Conservation (phyloP, 768 basidiomycete genomes). For the Leucocoprinus leucothites region DNA sequence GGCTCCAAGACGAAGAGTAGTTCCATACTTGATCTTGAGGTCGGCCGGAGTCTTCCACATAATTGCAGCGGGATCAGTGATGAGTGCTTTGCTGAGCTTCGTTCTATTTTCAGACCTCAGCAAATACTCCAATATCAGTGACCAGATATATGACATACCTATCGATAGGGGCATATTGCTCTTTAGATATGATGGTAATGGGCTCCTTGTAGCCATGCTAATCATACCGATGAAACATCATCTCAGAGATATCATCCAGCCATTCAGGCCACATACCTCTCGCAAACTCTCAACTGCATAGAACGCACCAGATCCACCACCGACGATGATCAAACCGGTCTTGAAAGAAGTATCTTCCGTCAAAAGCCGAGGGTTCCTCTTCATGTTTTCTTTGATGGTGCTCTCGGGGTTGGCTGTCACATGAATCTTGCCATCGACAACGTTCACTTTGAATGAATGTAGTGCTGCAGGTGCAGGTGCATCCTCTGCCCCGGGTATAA, state of each 20-base stretch:
- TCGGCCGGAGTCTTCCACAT: slow-evolving; percentile 71
- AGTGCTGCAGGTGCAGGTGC: slow-evolving; percentile 80
- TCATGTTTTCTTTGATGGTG: slow-evolving; percentile 65
- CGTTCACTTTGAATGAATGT: slow-evolving; percentile 70
- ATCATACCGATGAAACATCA: background rate
- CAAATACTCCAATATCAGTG: background rate
- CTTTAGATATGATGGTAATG: slow-evolving; percentile 79
- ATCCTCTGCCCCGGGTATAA: slow-evolving; percentile 56
- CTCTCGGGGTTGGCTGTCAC: slow-evolving; percentile 67
- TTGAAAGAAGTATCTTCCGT: slow-evolving; percentile 46
- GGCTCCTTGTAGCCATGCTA: slow-evolving; percentile 77
- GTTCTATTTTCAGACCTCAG: slow-evolving; percentile 46
- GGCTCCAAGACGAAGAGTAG: slow-evolving; percentile 58
- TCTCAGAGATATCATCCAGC: background rate
- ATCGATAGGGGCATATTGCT: slow-evolving; percentile 81
- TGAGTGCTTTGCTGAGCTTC: slow-evolving; percentile 84
- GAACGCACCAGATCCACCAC: slow-evolving; percentile 81
- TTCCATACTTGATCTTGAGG: slow-evolving; percentile 72
- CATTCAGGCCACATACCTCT: slow-evolving; percentile 44
- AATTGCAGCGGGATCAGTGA: slow-evolving; percentile 75
- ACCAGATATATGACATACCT: slow-evolving; percentile 35
- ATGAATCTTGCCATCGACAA: slow-evolving; percentile 70
- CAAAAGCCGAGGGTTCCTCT: slow-evolving; percentile 56
- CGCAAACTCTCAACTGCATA: slow-evolving; percentile 77
- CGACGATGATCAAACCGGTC: slow-evolving; percentile 75